Percentiles rank a stretch among this genome's conserved stretches.
These are phyloP conservation scores for Nigrospora sphaerica DNA, from an alignment of 2,329 filamentous ascomycete genomes.

Conservation along the genomic window DNA sequence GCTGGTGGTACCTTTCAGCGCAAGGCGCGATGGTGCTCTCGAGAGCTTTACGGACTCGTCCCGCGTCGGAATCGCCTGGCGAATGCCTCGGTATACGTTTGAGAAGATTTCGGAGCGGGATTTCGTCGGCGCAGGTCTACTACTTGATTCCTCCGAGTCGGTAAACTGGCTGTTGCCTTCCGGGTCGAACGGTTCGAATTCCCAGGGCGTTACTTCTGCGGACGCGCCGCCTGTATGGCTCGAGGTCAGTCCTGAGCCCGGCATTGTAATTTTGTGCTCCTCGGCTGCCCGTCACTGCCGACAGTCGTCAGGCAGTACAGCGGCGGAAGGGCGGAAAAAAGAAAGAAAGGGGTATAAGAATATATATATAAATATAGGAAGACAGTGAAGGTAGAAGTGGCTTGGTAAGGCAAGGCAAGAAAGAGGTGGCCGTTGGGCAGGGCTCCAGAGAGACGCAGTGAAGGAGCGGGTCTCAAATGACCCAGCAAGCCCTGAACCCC, in stretches of 20 bases:
- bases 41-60: slow-evolving; percentile 35
- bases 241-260: slow-evolving; percentile 19
- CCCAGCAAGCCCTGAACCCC: too few species aligned
- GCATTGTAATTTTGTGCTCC: slow-evolving; percentile 14
- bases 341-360: neutral
- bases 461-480: too few species aligned
- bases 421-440: too few species aligned
- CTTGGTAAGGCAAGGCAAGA: too few species aligned
- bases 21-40: slow-evolving; percentile 36
- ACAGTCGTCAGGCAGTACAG: neutral
- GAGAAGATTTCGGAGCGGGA: slow-evolving; percentile 41
- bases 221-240: slow-evolving; percentile 13
- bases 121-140: slow-evolving; percentile 23
- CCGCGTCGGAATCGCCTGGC: slow-evolving; percentile 35
- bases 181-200: neutral
- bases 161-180: slow-evolving; percentile 12
- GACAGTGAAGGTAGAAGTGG: too few species aligned
- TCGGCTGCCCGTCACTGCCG: neutral
- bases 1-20: slow-evolving; percentile 22
- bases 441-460: too few species aligned
- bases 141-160: neutral
- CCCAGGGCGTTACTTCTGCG: slow-evolving; percentile 1
- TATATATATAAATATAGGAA: too few species aligned
- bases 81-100: slow-evolving; percentile 44
- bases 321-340: neutral